A percentile compares a stretch with the other conserved stretches of the same genome.
Evolutionary conservation across 306 rosid genomes (phyloP).

Genomic region (Quercus rubra): DNA sequence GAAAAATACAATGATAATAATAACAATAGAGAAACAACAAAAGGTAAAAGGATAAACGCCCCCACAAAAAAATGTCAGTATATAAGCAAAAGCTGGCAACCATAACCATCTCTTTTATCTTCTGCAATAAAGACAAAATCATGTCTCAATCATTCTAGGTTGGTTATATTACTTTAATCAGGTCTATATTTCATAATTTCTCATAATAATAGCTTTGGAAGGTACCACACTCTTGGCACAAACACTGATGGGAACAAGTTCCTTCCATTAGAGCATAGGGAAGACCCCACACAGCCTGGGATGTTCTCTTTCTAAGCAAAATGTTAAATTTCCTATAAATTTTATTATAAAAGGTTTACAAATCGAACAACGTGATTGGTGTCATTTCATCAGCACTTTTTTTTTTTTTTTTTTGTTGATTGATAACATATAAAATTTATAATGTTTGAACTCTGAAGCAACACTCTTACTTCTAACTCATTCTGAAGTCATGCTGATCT

Average conservation of each 20-base stretch:
- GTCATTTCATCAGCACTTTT: too few relatives aligned
- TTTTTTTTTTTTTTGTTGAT: too few relatives aligned
- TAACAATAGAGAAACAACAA: background rate
- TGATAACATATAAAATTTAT: too few relatives aligned
- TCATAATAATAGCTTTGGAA: slow-evolving; percentile 4
- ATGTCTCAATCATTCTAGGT: slow-evolving; percentile 8
- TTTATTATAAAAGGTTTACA: too few relatives aligned
- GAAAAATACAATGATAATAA: background rate
- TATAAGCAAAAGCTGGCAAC: slow-evolving; percentile 24
- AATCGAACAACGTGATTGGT: too few relatives aligned
- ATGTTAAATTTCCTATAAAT: too few relatives aligned
- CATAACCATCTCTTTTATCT: slow-evolving; percentile 20
- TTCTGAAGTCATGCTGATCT: too few relatives aligned
- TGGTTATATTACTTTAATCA: slow-evolving; percentile 20
- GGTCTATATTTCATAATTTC: slow-evolving; percentile 24
- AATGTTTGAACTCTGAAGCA: too few relatives aligned
- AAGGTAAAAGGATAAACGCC: background rate
- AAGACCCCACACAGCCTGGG: slow-evolving; percentile 27
- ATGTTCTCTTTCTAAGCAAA: background rate
- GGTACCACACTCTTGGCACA: slow-evolving; percentile 11
- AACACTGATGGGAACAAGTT: slow-evolving; percentile 16
- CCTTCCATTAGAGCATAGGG: background rate
- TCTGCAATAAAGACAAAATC: slow-evolving; percentile 26
- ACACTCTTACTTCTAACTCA: too few relatives aligned
- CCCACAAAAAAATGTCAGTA: slow-evolving; percentile 23